Base-by-base conservation (phyloP, 495 filamentous ascomycete genomes). In the Apodospora peruviana region DNA sequence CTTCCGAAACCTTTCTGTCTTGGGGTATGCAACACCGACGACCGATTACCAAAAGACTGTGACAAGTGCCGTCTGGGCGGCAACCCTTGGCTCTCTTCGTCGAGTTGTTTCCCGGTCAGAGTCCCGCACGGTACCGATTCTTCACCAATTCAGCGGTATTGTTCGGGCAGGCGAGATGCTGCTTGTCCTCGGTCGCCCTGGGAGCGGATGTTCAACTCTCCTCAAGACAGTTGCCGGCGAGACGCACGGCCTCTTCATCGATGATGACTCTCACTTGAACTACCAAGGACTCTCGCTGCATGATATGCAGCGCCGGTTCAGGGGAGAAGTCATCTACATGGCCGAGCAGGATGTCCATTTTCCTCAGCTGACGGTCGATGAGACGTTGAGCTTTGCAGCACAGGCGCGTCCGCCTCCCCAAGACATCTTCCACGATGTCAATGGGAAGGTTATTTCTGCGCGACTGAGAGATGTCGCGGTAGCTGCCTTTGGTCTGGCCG, bases 311-410 rank as follows among this genome's bases (percentile, higher is more conserved):
- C 76, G 79, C 56, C 69, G 77, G 48, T 90, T 85, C 66, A 76
- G 82, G 40, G 84, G 86, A 21, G 86, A 91, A 59, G 79, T 86
- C 59, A 86, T 84, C 57, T 89, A 88, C 59, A 87, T 88, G 53
- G 77, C 78, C 4, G 87, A 91, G 66, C 85, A 88, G 47, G 88
- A 93, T 50, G 72, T 80, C 18, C 87, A 90, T 61, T 84, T 91
- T 54, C 82, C 88, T 7, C 69, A 75, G 11, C 68, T 95, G 21
- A 91, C 83, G 3, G 85, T 95, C 2, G 67, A 82, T 74, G 75
- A 90, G 55, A 91, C 88, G 0, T 66, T 91, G 36, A 79, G 79
- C 3, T 91, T 95, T 59, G 82, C 88, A 1, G 81, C 83, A 44
- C 83, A 84, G 18, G 23, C 45, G 4, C 7, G 39, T 2, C 40